A percentile compares a stretch with the other conserved stretches of the same genome.
phyloP scores from a whole-genome alignment of 75 land plant genomes.

The Pseudotsuga menziesii region DNA sequence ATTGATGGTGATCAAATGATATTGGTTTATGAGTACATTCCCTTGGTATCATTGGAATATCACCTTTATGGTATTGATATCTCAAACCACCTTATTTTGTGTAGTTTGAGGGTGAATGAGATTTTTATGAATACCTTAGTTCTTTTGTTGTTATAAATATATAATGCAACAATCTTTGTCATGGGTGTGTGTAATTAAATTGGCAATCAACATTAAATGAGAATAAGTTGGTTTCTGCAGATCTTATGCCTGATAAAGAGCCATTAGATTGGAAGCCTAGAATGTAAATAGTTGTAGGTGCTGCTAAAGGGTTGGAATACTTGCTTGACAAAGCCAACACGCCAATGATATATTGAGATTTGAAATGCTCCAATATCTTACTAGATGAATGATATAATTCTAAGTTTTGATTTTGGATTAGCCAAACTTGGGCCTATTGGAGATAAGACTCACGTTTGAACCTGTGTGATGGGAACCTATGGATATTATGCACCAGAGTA shows the following conservation, averaged over 20 bases:
- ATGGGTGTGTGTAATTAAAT: neutral
- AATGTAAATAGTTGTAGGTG: constrained; percentile 43
- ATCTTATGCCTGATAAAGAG: constrained; percentile 29
- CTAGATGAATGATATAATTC: constrained; percentile 37
- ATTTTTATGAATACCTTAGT: neutral
- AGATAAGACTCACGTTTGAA: constrained; percentile 49
- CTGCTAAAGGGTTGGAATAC: constrained; percentile 44
- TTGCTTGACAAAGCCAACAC: constrained; percentile 51
- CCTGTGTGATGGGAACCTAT: constrained; percentile 50
- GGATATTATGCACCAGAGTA: constrained; percentile 53
- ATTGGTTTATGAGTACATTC: too few relatives aligned
- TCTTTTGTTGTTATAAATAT: neutral
- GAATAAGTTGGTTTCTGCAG: constrained; percentile 18
- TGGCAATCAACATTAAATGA: neutral
- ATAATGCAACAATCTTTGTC: neutral
- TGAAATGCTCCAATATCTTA: constrained; percentile 38
- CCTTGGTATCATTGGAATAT: constrained; percentile 12
- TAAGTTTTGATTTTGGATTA: constrained; percentile 44
- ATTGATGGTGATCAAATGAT: too few relatives aligned
- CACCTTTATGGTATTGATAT: constrained; percentile 34
- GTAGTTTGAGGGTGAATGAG: neutral
- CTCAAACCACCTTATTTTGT: neutral
- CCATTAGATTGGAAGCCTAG: constrained; percentile 43
- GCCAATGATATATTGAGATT: constrained; percentile 40
- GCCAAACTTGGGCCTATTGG: constrained; percentile 47